phyloP scores from a whole-genome alignment of 331 rosid genomes.

The Acacia concinna region DNA sequence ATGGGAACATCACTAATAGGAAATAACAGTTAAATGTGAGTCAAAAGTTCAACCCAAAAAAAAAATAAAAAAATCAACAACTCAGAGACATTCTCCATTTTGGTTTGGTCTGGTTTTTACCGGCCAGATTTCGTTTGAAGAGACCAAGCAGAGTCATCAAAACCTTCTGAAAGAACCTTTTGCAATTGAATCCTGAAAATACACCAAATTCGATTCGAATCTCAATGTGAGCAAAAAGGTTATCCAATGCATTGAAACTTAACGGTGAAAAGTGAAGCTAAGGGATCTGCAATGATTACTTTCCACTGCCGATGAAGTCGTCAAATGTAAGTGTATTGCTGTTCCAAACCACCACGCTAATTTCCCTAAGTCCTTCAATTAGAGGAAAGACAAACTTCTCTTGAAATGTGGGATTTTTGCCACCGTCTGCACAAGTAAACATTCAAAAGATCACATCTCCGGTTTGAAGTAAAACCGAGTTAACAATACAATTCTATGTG shows the following conservation, averaged over 20 bases:
- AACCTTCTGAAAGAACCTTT: conserved; percentile 81
- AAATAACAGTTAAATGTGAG: not conserved
- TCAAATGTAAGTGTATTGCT: conserved; percentile 72
- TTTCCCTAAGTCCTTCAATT: conserved; percentile 84
- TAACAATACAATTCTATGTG: not conserved
- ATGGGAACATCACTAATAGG: not conserved
- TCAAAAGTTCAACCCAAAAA: not conserved
- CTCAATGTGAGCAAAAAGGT: not conserved
- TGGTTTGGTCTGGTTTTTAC: conserved; percentile 46
- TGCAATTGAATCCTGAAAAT: conserved; percentile 59
- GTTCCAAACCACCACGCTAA: conserved; percentile 75
- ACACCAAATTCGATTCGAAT: not conserved
- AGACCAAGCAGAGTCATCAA: conserved; percentile 75
- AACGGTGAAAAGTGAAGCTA: not conserved
- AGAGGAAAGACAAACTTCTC: conserved; percentile 70
- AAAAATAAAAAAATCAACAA: not conserved
- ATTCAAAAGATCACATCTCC: not conserved
- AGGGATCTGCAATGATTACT: conserved; percentile 37
- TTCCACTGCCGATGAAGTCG: conserved; percentile 84
- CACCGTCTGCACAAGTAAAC: conserved; percentile 61
- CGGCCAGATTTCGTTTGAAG: conserved; percentile 87
- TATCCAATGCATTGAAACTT: not conserved
- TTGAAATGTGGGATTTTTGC: conserved; percentile 64
- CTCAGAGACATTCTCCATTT: not conserved
- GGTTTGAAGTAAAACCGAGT: not conserved